These are phyloP conservation scores for Cadophora gregata DNA, from an alignment of 2,329 filamentous ascomycete genomes.

Conservation along the genomic window DNA sequence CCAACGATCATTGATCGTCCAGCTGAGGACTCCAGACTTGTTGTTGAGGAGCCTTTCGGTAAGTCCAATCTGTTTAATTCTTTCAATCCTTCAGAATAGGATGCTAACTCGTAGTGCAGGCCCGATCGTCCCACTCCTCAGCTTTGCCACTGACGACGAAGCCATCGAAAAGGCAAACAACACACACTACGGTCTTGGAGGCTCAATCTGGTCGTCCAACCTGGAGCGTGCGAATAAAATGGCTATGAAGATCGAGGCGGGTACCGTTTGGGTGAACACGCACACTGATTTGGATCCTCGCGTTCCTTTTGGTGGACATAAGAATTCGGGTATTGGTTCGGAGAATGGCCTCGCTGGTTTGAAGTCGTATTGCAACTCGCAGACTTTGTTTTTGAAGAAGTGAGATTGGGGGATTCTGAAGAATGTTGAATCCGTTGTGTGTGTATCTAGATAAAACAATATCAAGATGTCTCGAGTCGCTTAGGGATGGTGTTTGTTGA, in stretches of 20 bases:
- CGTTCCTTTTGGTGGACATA: slow-evolving; percentile 46
- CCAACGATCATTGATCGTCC: slow-evolving; percentile 65
- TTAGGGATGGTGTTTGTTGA: neutral
- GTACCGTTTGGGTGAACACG: slow-evolving; percentile 66
- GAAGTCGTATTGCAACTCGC: slow-evolving; percentile 9
- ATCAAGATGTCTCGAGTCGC: neutral
- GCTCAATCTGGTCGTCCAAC: slow-evolving; percentile 9
- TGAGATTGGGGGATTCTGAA: neutral
- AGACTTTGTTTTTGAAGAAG: slow-evolving; percentile 5
- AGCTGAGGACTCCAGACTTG: slow-evolving; percentile 59
- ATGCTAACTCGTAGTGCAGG: slow-evolving; percentile 39
- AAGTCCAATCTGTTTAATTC: slow-evolving; percentile 30
- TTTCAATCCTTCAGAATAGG: neutral
- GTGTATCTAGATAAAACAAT: neutral
- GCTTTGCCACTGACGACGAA: slow-evolving; percentile 51
- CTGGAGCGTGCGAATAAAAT: slow-evolving; percentile 57
- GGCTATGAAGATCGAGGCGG: slow-evolving; percentile 59
- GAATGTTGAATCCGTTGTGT: neutral
- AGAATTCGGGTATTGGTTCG: slow-evolving; percentile 44
- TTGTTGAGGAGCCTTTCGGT: slow-evolving; percentile 66
- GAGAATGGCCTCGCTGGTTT: neutral
- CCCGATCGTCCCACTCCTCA: slow-evolving; percentile 60
- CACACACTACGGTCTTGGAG: slow-evolving; percentile 5
- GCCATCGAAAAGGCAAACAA: slow-evolving; percentile 62
- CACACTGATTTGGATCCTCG: slow-evolving; percentile 42